Evolutionary conservation across 345 rosid species (phyloP).

Genomic region (Raphanus raphanistrum): DNA sequence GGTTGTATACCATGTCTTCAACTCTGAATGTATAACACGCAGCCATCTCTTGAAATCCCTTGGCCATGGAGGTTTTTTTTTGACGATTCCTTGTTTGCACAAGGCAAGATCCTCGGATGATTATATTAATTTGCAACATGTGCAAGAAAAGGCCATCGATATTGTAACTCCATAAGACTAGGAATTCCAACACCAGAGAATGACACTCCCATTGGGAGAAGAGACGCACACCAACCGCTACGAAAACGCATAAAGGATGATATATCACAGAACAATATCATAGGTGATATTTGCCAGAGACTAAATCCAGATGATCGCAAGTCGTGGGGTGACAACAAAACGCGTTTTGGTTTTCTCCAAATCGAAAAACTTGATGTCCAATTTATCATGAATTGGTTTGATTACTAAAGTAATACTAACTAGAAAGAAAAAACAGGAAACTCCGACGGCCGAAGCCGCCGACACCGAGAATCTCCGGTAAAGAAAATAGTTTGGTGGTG

Average conservation of each 20-base stretch:
- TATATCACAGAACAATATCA: too few relatives aligned
- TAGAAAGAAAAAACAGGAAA: too few relatives aligned
- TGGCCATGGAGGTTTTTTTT: not conserved
- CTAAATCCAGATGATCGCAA: not conserved
- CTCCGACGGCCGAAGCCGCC: too few relatives aligned
- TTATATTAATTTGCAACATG: not conserved
- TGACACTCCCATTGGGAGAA: not conserved
- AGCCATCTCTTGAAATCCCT: not conserved
- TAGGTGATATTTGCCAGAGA: not conserved
- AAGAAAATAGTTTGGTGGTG: too few relatives aligned
- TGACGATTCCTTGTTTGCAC: not conserved
- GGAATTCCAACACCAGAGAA: not conserved
- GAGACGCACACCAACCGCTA: not conserved
- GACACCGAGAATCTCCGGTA: too few relatives aligned
- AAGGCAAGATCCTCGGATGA: not conserved
- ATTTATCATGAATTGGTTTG: too few relatives aligned
- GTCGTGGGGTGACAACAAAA: not conserved
- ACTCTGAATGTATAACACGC: not conserved
- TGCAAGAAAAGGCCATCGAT: not conserved
- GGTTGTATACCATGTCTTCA: not conserved
- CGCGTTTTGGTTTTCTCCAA: not conserved
- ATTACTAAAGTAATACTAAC: too few relatives aligned
- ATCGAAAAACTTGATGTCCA: too few relatives aligned
- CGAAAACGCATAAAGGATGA: too few relatives aligned
- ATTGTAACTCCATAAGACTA: not conserved